These are phyloP conservation scores for Pyrenochaeta sp. DNA, from an alignment of 2,329 filamentous ascomycete genomes.

Conservation along the genomic window DNA sequence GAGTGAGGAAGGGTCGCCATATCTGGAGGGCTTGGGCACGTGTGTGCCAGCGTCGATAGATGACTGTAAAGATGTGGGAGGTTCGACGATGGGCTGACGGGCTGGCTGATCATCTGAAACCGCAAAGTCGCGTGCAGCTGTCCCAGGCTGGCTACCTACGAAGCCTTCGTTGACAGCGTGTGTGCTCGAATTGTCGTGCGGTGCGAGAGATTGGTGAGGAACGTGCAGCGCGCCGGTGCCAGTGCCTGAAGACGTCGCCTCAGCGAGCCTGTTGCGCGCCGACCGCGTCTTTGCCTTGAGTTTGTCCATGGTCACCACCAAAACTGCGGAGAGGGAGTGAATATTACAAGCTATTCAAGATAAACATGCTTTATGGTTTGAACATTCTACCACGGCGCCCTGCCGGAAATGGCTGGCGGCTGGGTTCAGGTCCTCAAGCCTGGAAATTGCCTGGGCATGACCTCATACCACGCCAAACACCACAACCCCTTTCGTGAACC, in stretches of 20 bases:
- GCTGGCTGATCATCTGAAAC: constrained; percentile 22
- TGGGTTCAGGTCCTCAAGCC: constrained; percentile 24
- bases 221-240: constrained; percentile 37
- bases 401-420: constrained; percentile 21
- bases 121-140: constrained; percentile 47
- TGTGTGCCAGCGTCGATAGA: constrained; percentile 46
- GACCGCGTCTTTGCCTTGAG: constrained; percentile 44
- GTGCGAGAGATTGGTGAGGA: constrained; percentile 38
- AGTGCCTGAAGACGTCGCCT: constrained; percentile 36
- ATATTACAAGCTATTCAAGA: constrained; percentile 19
- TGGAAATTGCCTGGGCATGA: constrained; percentile 31
- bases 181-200: constrained; percentile 44
- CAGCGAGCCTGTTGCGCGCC: constrained; percentile 44
- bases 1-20: constrained; percentile 27
- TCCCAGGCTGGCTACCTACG: constrained; percentile 36
- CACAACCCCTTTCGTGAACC: constrained; percentile 21
- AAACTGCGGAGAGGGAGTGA: constrained; percentile 12
- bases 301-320: constrained; percentile 40
- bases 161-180: constrained; percentile 45
- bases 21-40: constrained; percentile 37
- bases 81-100: constrained; percentile 35
- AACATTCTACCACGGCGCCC: constrained; percentile 9
- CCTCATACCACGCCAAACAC: constrained; percentile 30
- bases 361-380: constrained; percentile 33
- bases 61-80: constrained; percentile 46